These are phyloP conservation scores for Candida sakaeoensis DNA, from an alignment of 805 yeast genomes.

Conservation along the genomic window DNA sequence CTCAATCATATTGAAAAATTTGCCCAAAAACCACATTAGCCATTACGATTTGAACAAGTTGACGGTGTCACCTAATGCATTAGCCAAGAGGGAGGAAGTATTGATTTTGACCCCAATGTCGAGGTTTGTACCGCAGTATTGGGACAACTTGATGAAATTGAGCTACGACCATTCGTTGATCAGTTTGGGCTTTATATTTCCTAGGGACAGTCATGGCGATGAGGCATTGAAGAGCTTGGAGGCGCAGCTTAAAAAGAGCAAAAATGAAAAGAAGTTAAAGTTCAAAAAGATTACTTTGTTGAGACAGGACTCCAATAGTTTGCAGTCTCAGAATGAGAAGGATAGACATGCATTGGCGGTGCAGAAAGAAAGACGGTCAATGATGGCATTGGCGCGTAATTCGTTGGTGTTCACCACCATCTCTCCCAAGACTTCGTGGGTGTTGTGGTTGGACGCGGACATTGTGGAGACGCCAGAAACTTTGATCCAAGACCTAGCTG, in stretches of 20 bases:
- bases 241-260: slow-evolving; percentile 67
- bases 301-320: slow-evolving; percentile 83
- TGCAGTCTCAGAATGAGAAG: slow-evolving; percentile 72
- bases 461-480: slow-evolving; percentile 83
- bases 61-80: slow-evolving; percentile 67
- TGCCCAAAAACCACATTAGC: slow-evolving; percentile 70
- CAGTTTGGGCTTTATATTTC: slow-evolving; percentile 89
- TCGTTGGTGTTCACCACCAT: slow-evolving; percentile 84
- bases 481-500: slow-evolving; percentile 80
- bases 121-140: slow-evolving; percentile 77
- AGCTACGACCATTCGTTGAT: slow-evolving; percentile 81
- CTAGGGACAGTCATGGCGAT: slow-evolving; percentile 81
- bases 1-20: slow-evolving; percentile 52
- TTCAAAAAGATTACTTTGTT: slow-evolving; percentile 83
- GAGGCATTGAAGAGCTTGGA: slow-evolving; percentile 69
- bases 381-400: slow-evolving; percentile 94
- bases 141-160: slow-evolving; percentile 75
- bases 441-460: slow-evolving; percentile 94
- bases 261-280: slow-evolving; percentile 55
- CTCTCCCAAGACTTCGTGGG: slow-evolving; percentile 90
- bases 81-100: slow-evolving; percentile 74
- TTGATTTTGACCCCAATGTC: slow-evolving; percentile 89
- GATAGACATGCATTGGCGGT: slow-evolving; percentile 85
- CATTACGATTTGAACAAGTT: slow-evolving; percentile 83
- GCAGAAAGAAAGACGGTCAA: slow-evolving; percentile 83